phyloP scores from a whole-genome alignment of 2,329 filamentous ascomycete genomes.

The Diaporthe citri region DNA sequence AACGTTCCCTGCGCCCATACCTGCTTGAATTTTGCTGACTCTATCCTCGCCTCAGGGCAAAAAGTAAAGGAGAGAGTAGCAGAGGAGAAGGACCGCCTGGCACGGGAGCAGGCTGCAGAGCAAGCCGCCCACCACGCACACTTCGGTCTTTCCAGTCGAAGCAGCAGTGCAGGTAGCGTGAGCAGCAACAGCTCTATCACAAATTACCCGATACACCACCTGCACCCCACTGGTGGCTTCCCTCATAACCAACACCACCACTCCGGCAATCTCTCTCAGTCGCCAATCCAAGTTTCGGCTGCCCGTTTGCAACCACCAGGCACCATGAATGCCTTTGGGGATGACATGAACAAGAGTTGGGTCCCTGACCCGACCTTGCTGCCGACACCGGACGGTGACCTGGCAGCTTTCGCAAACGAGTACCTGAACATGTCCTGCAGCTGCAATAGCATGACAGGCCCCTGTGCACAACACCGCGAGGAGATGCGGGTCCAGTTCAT shows the following conservation, averaged over 20 bases:
- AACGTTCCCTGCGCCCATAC: not conserved
- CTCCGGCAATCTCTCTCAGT: not conserved
- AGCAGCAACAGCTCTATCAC: slow-evolving; percentile 29
- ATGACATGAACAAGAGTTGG: slow-evolving; percentile 24
- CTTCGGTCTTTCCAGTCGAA: slow-evolving; percentile 3
- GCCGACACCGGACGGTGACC: slow-evolving; percentile 20
- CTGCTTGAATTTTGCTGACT: not conserved
- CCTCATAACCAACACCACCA: slow-evolving; percentile 11
- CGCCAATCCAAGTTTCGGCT: not conserved
- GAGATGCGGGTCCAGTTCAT: slow-evolving; percentile 29
- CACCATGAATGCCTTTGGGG: slow-evolving; percentile 10
- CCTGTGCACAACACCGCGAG: slow-evolving; percentile 20
- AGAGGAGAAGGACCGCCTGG: slow-evolving; percentile 20
- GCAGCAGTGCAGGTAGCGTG: slow-evolving; percentile 20
- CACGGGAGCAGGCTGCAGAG: slow-evolving; percentile 20
- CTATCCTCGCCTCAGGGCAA: not conserved
- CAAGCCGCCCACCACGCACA: slow-evolving; percentile 20
- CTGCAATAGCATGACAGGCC: slow-evolving; percentile 28
- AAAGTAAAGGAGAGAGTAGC: slow-evolving; percentile 27
- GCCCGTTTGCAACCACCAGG: slow-evolving; percentile 3
- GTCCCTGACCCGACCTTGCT: slow-evolving; percentile 21
- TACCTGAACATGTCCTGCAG: slow-evolving; percentile 26
- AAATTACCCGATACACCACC: slow-evolving; percentile 12
- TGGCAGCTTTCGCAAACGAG: slow-evolving; percentile 20
- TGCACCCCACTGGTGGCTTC: not conserved